These are phyloP conservation scores for Limonomyces culmigenus DNA, from an alignment of 1,284 basidiomycete genomes.

Conservation along the genomic window DNA sequence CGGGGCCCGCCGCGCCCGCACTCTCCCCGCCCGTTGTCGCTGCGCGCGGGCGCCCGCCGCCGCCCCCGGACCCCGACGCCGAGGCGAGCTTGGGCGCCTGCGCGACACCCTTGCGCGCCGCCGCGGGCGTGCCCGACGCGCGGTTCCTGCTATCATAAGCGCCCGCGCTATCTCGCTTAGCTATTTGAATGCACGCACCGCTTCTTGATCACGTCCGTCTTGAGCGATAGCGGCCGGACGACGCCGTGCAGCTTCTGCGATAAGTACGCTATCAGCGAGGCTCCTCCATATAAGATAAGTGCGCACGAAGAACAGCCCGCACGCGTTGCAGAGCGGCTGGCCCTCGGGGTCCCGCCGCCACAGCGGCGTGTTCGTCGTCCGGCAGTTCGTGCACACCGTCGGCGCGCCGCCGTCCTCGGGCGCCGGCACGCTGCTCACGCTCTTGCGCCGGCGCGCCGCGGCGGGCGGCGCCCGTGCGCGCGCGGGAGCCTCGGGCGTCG, in stretches of 20 bases:
- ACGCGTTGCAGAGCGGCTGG: constrained; percentile 88
- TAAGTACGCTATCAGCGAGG: constrained; percentile 8
- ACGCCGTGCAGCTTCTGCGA: constrained; percentile 86
- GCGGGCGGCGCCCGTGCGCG: too few relatives aligned
- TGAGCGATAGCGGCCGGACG: constrained; percentile 81
- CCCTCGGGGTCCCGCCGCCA: constrained; percentile 94
- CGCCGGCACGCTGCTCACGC: constrained; percentile 23
- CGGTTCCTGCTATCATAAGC: constrained; percentile 38
- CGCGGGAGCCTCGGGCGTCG: neutral
- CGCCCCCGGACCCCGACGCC: too few relatives aligned
- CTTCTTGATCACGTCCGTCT: constrained; percentile 98
- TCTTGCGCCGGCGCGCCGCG: constrained; percentile 26
- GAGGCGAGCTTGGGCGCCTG: constrained; percentile 57
- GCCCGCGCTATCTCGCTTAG: constrained; percentile 4
- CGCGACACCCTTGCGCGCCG: constrained; percentile 40
- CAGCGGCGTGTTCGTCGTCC: constrained; percentile 88
- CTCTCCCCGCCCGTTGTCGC: constrained; percentile 45
- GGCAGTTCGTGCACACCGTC: constrained; percentile 87
- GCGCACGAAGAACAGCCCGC: constrained; percentile 81
- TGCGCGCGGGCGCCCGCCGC: constrained; percentile 45
- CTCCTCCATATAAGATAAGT: constrained; percentile 3
- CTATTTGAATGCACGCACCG: constrained; percentile 32
- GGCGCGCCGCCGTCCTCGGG: constrained; percentile 56
- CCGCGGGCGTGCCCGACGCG: constrained; percentile 46
- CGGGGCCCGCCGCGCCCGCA: too few relatives aligned